Percentiles rank a stretch among this genome's conserved stretches.
These are phyloP conservation scores for Phytophthora ramorum DNA, from an alignment of 352 stramenopile genomes.

Conservation along the genomic window DNA sequence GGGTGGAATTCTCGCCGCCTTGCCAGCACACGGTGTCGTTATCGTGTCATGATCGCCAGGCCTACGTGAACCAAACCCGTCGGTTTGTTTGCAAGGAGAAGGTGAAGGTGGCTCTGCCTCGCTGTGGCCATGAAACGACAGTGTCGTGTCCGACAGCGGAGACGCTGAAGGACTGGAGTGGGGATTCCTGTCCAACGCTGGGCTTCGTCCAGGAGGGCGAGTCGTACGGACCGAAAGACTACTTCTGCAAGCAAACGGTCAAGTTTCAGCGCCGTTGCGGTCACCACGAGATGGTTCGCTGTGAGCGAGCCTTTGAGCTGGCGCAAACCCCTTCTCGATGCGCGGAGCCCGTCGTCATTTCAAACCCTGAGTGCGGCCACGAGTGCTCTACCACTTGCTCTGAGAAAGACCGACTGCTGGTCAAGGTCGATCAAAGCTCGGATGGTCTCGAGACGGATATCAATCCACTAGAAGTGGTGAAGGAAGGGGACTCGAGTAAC, in stretches of 20 bases:
- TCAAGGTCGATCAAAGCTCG: conserved; percentile 18
- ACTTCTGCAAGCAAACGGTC: conserved; percentile 64
- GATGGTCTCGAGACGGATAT: conserved; percentile 5
- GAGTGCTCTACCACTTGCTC: conserved; percentile 60
- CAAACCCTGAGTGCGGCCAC: conserved; percentile 80
- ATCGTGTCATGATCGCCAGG: conserved; percentile 64
- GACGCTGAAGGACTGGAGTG: conserved; percentile 58
- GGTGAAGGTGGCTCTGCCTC: conserved; percentile 56
- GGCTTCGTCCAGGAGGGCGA: conserved; percentile 64
- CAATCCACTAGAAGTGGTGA: conserved; percentile 42
- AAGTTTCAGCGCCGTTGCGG: conserved; percentile 73
- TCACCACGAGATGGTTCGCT: conserved; percentile 60
- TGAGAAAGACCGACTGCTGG: conserved; percentile 26
- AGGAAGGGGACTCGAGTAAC: conserved; percentile 35
- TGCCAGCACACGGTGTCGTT: conserved; percentile 73
- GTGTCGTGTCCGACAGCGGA: conserved; percentile 58
- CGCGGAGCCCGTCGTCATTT: conserved; percentile 46
- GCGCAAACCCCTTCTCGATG: conserved; percentile 53
- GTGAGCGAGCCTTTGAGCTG: conserved; percentile 79
- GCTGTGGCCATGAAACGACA: conserved; percentile 67
- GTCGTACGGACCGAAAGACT: conserved; percentile 72
- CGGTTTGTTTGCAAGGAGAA: conserved; percentile 65
- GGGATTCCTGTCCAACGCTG: conserved; percentile 37
- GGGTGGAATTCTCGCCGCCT: conserved; percentile 65
- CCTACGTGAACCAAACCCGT: conserved; percentile 29